phyloP scores from a whole-genome alignment of 2,329 filamentous ascomycete genomes.

The Periconia digitata region DNA sequence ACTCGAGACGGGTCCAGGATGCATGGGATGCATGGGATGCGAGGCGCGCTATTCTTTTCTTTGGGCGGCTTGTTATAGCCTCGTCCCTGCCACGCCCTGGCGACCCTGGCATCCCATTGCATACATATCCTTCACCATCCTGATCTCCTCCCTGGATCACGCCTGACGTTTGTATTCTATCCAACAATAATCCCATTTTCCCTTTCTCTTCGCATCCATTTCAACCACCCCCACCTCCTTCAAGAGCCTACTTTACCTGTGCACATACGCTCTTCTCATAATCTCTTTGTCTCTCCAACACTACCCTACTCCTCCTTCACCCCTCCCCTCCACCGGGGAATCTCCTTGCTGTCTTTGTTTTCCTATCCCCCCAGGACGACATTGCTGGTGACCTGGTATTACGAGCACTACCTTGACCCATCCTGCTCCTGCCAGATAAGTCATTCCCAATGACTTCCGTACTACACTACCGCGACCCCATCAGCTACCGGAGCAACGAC shows the following conservation, averaged over 20 bases:
- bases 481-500: conserved; percentile 40
- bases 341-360: conserved; percentile 23
- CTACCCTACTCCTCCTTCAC: conserved; percentile 24
- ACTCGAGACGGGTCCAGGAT: conserved; percentile 2
- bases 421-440: conserved; percentile 32
- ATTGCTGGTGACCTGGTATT: conserved; percentile 37
- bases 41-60: conserved; percentile 33
- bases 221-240: not conserved
- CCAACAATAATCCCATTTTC: too few species aligned
- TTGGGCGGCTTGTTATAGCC: conserved; percentile 36
- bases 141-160: conserved; percentile 10
- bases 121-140: conserved; percentile 14
- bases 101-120: conserved; percentile 18
- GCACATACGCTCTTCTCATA: conserved; percentile 12
- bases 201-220: not conserved
- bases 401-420: conserved; percentile 28
- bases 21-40: conserved; percentile 14
- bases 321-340: conserved; percentile 16
- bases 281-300: conserved; percentile 21
- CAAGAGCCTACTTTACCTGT: conserved; percentile 18
- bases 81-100: conserved; percentile 34
- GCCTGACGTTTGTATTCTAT: conserved; percentile 19
- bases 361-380: conserved; percentile 21
- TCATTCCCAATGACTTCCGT: conserved; percentile 45
- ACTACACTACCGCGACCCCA: conserved; percentile 42